A percentile compares a stretch with the other conserved stretches of the same genome.
These are phyloP conservation scores for Rhazya stricta DNA, from an alignment of 257 asterid genomes.

Conservation along the genomic window DNA sequence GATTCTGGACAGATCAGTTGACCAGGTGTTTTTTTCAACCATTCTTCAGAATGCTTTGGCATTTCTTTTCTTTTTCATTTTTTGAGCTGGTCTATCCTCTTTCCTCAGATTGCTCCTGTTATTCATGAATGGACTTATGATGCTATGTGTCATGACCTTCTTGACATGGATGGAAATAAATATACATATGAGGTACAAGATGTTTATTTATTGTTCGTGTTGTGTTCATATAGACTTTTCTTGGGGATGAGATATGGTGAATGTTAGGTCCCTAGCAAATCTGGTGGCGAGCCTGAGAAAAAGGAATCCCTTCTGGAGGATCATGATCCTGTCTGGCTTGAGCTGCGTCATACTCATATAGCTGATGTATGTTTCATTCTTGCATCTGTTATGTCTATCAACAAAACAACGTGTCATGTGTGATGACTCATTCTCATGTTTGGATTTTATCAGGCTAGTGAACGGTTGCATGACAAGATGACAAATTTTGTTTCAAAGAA, in stretches of 20 bases:
- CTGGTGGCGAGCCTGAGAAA: conserved; percentile 75
- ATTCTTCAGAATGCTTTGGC: not conserved
- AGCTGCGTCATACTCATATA: conserved; percentile 83
- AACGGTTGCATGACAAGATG: conserved; percentile 78
- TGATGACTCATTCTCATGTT: conserved; percentile 19
- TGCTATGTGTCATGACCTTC: conserved; percentile 97
- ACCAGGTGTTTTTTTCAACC: conserved; percentile 57
- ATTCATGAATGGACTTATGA: conserved; percentile 99
- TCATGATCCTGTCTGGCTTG: conserved; percentile 92
- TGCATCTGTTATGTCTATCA: conserved; percentile 6
- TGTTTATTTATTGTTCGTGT: conserved; percentile 16
- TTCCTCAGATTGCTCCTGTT: conserved; percentile 80
- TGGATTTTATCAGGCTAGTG: conserved; percentile 70
- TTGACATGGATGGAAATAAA: conserved; percentile 87
- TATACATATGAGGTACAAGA: conserved; percentile 67
- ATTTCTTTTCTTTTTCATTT: not conserved
- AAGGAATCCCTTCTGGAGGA: conserved; percentile 91
- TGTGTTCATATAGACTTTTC: conserved; percentile 10
- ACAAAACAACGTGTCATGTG: conserved; percentile 14
- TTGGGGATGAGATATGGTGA: conserved; percentile 25
- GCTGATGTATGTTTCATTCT: conserved; percentile 63
- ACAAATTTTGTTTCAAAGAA: conserved; percentile 76
- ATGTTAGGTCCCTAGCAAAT: conserved; percentile 69
- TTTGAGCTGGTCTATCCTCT: conserved; percentile 9
- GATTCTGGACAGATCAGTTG: conserved; percentile 88